Conservation (phyloP, 129 eudicot genomes). For the Daucus carota region DNA sequence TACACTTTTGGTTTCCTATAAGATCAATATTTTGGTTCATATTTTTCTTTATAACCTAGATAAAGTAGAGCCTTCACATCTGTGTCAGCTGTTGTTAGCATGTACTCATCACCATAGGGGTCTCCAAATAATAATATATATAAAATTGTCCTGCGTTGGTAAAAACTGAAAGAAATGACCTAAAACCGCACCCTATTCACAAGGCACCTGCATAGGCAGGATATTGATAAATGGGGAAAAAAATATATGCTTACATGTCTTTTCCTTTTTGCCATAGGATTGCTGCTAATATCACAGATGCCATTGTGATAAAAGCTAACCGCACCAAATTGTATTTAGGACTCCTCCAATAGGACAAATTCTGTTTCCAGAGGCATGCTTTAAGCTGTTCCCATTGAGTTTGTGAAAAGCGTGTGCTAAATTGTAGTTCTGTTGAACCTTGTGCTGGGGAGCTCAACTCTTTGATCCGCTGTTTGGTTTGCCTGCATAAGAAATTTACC, state of each 20-base stretch:
- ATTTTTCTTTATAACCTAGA: background rate
- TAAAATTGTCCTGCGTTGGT: background rate
- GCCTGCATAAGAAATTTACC: background rate
- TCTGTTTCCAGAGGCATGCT: conserved; percentile 27
- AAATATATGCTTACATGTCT: conserved; percentile 13
- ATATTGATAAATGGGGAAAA: background rate
- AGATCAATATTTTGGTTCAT: background rate
- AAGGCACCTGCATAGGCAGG: background rate
- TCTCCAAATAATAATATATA: background rate
- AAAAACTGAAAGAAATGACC: background rate
- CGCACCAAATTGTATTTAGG: conserved; percentile 16
- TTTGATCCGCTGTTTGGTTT: conserved; percentile 7
- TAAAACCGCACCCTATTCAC: background rate
- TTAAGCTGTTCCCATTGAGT: conserved; percentile 15
- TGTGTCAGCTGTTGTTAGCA: background rate
- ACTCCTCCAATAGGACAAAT: conserved; percentile 25
- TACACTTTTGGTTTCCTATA: background rate
- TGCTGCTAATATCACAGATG: conserved; percentile 19
- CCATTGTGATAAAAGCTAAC: background rate
- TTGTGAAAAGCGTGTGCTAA: conserved; percentile 18
- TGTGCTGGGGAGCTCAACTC: conserved; percentile 19
- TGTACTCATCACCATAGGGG: background rate
- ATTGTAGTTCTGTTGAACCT: conserved; percentile 19
- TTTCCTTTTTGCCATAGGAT: conserved; percentile 21
- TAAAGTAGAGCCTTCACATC: background rate